These are phyloP conservation scores for Nicotiana sylvestris DNA, from an alignment of 257 asterid genomes.

Conservation along the genomic window DNA sequence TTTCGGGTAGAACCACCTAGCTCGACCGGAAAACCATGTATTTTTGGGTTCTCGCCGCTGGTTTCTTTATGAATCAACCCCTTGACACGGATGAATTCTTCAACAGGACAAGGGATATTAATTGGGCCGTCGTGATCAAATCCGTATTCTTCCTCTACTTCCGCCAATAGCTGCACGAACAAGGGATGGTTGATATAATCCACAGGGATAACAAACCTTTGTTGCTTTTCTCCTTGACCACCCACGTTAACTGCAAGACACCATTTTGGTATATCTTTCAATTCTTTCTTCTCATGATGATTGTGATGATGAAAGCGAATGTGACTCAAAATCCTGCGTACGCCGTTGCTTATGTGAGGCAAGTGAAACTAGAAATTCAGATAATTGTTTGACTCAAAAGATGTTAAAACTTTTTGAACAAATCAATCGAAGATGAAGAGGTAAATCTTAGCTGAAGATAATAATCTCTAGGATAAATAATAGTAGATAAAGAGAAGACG, in stretches of 20 bases:
- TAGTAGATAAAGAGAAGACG: too few species aligned
- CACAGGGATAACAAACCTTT: constrained; percentile 53
- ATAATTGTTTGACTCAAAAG: not conserved
- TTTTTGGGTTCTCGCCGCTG: too few species aligned
- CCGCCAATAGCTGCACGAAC: constrained; percentile 48
- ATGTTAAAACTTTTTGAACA: too few species aligned
- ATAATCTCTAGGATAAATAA: too few species aligned
- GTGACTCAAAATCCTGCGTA: not conserved
- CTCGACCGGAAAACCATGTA: too few species aligned
- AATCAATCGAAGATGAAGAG: too few species aligned
- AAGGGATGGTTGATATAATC: constrained; percentile 55
- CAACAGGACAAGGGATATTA: constrained; percentile 59
- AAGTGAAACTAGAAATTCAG: constrained; percentile 38
- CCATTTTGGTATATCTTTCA: constrained; percentile 38
- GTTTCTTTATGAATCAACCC: constrained; percentile 41
- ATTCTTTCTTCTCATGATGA: constrained; percentile 8
- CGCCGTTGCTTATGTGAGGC: not conserved
- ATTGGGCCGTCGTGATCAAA: constrained; percentile 53
- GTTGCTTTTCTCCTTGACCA: constrained; percentile 51
- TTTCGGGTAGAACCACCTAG: too few species aligned
- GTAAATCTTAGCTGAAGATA: too few species aligned
- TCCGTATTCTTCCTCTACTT: constrained; percentile 66
- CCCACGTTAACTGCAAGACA: constrained; percentile 52
- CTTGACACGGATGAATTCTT: constrained; percentile 41
- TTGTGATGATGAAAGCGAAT: constrained; percentile 25